phyloP scores from a whole-genome alignment of 768 basidiomycete species.

The Tulasnella sp. region DNA sequence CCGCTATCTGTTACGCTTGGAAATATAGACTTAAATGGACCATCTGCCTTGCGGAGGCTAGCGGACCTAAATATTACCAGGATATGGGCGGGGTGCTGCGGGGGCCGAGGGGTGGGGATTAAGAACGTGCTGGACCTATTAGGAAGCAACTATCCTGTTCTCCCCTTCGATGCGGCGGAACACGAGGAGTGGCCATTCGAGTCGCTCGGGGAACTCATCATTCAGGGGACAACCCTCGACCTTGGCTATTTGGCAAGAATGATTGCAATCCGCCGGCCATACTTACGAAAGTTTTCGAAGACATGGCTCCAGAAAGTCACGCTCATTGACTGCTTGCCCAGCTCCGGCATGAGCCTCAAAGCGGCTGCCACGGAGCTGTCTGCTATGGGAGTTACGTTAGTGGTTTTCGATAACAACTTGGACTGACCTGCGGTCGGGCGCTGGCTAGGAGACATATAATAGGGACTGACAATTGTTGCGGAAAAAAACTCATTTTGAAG shows the following conservation, averaged over 20 bases:
- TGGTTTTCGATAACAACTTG: not conserved
- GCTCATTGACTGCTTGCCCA: not conserved
- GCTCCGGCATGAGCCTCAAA: too few species aligned
- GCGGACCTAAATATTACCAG: not conserved
- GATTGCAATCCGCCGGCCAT: not conserved
- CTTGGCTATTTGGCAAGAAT: not conserved
- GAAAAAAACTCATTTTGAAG: too few species aligned
- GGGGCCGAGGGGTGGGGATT: too few species aligned
- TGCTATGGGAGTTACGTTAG: not conserved
- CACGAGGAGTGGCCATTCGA: not conserved
- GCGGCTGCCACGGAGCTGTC: not conserved
- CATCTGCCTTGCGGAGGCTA: not conserved
- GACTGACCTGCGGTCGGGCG: too few species aligned
- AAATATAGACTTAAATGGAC: not conserved
- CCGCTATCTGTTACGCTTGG: not conserved
- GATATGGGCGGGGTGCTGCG: too few species aligned
- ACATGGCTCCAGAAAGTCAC: not conserved
- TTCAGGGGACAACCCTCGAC: not conserved
- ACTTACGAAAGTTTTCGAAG: not conserved
- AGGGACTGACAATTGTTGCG: too few species aligned
- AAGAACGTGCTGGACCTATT: not conserved
- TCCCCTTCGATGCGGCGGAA: not conserved
- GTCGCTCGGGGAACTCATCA: not conserved
- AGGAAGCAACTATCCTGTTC: not conserved
- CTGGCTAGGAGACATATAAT: too few species aligned